Conservation (phyloP, 768 basidiomycete species). For the Pulveroboletus sp. region DNA sequence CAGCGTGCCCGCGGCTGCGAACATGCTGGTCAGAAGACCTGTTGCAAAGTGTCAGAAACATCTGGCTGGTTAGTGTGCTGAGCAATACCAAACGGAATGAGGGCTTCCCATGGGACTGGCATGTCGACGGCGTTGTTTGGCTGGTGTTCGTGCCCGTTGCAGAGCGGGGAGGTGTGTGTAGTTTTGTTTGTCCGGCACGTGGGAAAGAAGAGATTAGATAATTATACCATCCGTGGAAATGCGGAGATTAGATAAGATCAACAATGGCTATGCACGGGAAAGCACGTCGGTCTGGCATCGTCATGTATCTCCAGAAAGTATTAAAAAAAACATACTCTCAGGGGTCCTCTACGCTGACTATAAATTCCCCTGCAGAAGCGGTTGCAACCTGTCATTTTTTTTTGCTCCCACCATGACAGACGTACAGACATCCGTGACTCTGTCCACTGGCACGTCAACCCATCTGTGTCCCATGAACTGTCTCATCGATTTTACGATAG, state of each 20-base stretch:
- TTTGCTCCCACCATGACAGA: constrained; percentile 5
- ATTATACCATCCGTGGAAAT: too few relatives aligned
- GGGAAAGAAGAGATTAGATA: background rate
- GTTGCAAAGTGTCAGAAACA: constrained; percentile 4
- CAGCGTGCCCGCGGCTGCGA: constrained; percentile 87
- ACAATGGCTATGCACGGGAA: too few relatives aligned
- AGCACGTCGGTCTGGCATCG: too few relatives aligned
- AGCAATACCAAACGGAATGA: constrained; percentile 85
- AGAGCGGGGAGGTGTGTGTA: constrained; percentile 16
- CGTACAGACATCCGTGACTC: constrained; percentile 4
- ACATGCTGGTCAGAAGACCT: constrained; percentile 87
- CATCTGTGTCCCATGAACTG: background rate
- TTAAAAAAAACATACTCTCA: too few relatives aligned
- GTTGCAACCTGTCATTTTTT: too few relatives aligned
- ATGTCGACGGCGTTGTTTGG: constrained; percentile 41
- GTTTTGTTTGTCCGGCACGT: constrained; percentile 12
- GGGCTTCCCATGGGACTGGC: constrained; percentile 97
- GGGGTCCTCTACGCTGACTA: too few relatives aligned
- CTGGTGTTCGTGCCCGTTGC: background rate
- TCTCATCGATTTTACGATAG: constrained; percentile 6
- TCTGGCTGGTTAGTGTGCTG: background rate
- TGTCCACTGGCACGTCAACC: constrained; percentile 9
- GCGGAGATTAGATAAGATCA: constrained; percentile 4
- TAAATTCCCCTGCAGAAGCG: too few relatives aligned
- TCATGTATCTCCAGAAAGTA: too few relatives aligned